phyloP scores from a whole-genome alignment of 495 filamentous ascomycete species.

The Hyaloscypha variabilis region DNA sequence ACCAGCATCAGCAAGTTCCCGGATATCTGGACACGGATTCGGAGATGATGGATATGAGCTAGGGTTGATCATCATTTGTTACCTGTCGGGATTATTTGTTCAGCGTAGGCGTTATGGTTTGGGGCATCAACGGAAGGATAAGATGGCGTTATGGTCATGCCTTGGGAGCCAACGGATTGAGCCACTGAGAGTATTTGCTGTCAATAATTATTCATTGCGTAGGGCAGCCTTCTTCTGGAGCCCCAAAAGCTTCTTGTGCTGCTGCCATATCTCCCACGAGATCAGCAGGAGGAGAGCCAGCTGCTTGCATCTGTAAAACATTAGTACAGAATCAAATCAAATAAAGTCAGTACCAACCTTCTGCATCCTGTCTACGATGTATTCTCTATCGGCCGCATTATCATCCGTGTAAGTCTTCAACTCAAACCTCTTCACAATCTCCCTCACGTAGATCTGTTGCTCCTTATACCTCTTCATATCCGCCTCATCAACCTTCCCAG shows the following conservation, averaged over 20 bases:
- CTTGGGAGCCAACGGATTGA: background rate
- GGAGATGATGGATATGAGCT: conserved; percentile 33
- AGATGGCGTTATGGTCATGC: conserved; percentile 12
- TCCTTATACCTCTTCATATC: conserved; percentile 79
- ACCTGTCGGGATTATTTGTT: conserved; percentile 5
- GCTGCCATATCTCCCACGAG: conserved; percentile 86
- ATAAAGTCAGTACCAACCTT: conserved; percentile 60
- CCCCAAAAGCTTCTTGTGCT: conserved; percentile 70
- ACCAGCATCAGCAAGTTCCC: conserved; percentile 11
- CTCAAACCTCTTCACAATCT: conserved; percentile 91
- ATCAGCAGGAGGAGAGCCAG: conserved; percentile 86
- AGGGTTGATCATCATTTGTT: conserved; percentile 6
- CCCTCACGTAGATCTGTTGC: conserved; percentile 78
- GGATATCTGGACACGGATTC: conserved; percentile 24
- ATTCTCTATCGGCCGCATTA: conserved; percentile 81
- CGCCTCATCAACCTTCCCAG: conserved; percentile 58
- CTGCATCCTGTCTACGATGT: conserved; percentile 96
- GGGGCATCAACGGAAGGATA: conserved; percentile 8
- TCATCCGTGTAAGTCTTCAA: conserved; percentile 75
- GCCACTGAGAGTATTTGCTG: conserved; percentile 12
- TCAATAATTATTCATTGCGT: conserved; percentile 58
- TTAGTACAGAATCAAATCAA: conserved; percentile 24
- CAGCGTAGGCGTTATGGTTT: conserved; percentile 30
- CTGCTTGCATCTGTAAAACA: conserved; percentile 79
- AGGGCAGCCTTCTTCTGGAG: conserved; percentile 71